These are phyloP conservation scores for Ustilago bromivora DNA, from an alignment of 1,284 basidiomycete species.

Conservation along the genomic window DNA sequence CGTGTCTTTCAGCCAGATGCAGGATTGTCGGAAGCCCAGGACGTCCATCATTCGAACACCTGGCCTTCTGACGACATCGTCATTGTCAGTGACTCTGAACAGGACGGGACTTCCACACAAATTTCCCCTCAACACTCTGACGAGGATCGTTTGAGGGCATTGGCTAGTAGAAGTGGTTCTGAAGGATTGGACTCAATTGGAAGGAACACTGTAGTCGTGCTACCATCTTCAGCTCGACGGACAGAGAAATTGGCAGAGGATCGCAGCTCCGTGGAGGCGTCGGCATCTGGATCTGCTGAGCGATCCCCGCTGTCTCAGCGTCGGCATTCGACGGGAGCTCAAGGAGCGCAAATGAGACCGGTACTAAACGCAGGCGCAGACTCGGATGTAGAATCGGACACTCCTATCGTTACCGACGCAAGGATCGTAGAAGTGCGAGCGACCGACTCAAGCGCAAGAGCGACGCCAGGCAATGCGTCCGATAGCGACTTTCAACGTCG, in stretches of 20 bases:
- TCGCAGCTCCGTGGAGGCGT: background rate
- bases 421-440: constrained; percentile 5
- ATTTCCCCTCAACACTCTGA: background rate
- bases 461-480: constrained; percentile 12
- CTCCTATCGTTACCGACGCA: constrained; percentile 12
- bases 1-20: background rate
- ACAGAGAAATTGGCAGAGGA: constrained; percentile 1
- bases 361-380: background rate
- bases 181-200: background rate
- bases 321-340: background rate
- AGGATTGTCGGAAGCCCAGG: background rate
- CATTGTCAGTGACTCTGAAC: constrained; percentile 20
- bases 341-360: background rate
- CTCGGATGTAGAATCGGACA: constrained; percentile 15
- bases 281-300: background rate
- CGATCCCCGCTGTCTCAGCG: background rate
- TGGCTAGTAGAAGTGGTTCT: constrained; percentile 9
- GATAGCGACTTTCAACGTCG: constrained; percentile 31
- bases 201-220: background rate
- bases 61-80: constrained; percentile 10
- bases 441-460: constrained; percentile 15
- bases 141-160: background rate
- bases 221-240: background rate
- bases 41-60: background rate
- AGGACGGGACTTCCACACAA: background rate